These are phyloP conservation scores for Marasmius tenuissimus DNA, from an alignment of 1,284 basidiomycete species.

Conservation along the genomic window DNA sequence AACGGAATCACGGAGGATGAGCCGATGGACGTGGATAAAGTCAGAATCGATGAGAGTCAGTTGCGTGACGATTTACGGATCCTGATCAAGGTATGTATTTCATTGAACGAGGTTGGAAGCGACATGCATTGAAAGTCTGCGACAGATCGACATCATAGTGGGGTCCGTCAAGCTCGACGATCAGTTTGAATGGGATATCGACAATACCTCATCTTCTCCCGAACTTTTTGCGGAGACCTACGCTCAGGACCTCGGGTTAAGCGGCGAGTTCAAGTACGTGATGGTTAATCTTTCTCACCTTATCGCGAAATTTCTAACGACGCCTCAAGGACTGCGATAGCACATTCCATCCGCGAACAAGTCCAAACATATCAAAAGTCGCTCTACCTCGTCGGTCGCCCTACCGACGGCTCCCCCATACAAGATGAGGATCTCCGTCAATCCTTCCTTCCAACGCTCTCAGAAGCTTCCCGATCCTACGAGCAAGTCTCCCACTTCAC, in stretches of 20 bases:
- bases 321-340: constrained; percentile 81
- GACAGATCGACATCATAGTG: constrained; percentile 91
- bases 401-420: constrained; percentile 75
- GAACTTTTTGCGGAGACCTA: constrained; percentile 94
- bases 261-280: constrained; percentile 88
- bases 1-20: constrained; percentile 38
- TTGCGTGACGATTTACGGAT: constrained; percentile 87
- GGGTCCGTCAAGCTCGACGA: constrained; percentile 94
- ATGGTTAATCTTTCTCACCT: constrained; percentile 1
- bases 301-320: background rate
- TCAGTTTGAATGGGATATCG: constrained; percentile 98
- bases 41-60: constrained; percentile 55
- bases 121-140: constrained; percentile 6
- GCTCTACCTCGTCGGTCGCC: constrained; percentile 88
- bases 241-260: constrained; percentile 84
- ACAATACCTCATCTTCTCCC: constrained; percentile 76
- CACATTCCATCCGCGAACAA: constrained; percentile 96
- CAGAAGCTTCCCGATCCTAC: constrained; percentile 68
- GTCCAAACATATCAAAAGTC: constrained; percentile 91
- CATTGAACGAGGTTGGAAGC: constrained; percentile 6
- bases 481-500: constrained; percentile 82
- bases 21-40: constrained; percentile 48
- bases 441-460: constrained; percentile 83
- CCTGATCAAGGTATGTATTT: constrained; percentile 74
- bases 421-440: constrained; percentile 92